Percentiles rank a stretch among this genome's conserved stretches.
Evolutionary conservation across 345 rosid genomes (phyloP).

Genomic region (Combretum micranthum): DNA sequence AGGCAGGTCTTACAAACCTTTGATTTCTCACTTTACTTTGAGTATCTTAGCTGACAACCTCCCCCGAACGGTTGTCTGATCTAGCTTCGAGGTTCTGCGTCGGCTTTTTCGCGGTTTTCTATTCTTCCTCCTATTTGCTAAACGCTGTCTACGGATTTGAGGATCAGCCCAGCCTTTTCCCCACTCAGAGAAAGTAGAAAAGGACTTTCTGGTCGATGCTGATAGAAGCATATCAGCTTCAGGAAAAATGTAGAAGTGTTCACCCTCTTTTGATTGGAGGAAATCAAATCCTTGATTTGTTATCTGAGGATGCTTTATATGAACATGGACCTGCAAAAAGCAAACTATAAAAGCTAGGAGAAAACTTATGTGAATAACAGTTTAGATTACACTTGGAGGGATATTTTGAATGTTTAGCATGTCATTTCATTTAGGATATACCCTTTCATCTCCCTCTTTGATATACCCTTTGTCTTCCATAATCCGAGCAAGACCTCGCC

Average conservation of each 20-base stretch:
- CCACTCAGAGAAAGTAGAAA: conserved; percentile 59
- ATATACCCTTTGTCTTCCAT: conserved; percentile 71
- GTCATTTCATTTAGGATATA: conserved; percentile 10
- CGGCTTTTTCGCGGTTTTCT: conserved; percentile 22
- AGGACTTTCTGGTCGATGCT: conserved; percentile 19
- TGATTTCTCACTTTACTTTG: too few relatives aligned
- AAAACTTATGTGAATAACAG: background rate
- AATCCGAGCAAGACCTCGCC: conserved; percentile 83
- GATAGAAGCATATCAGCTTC: conserved; percentile 85
- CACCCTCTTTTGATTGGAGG: conserved; percentile 27
- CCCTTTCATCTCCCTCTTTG: conserved; percentile 57
- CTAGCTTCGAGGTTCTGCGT: conserved; percentile 18
- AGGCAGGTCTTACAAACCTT: too few relatives aligned
- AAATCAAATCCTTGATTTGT: conserved; percentile 52
- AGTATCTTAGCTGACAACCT: conserved; percentile 38
- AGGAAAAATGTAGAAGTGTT: conserved; percentile 43
- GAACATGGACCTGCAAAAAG: conserved; percentile 58
- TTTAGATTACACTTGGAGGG: background rate
- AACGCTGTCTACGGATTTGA: conserved; percentile 58
- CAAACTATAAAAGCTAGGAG: background rate
- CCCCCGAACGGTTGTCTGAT: conserved; percentile 30
- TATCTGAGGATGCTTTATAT: conserved; percentile 51
- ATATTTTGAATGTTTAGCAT: background rate
- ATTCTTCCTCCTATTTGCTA: conserved; percentile 22
- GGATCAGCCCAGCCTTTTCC: conserved; percentile 96